Evolutionary conservation across 345 rosid species (phyloP).

Genomic region (Euphorbia pulcherrima): DNA sequence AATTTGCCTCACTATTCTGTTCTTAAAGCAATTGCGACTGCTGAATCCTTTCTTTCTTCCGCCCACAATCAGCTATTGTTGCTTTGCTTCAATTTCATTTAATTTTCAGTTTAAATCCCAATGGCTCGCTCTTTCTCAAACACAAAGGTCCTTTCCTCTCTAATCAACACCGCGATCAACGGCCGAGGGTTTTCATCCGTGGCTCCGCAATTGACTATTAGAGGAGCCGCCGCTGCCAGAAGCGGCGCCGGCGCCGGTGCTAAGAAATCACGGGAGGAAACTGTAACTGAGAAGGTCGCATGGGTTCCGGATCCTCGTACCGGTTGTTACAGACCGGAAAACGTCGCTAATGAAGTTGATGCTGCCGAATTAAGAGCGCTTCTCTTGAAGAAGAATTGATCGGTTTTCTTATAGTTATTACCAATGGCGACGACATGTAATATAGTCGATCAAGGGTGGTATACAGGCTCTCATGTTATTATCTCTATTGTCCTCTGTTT

Average conservation of each 20-base stretch:
- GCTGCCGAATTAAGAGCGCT: conserved; percentile 59
- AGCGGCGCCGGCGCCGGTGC: conserved; percentile 25
- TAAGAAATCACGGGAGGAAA: conserved; percentile 50
- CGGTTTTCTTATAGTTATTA: neutral
- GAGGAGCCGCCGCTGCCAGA: conserved; percentile 19
- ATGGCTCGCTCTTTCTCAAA: conserved; percentile 27
- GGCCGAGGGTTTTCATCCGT: conserved; percentile 15
- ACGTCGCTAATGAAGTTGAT: conserved; percentile 55
- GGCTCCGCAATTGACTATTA: neutral
- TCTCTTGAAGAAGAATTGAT: conserved; percentile 51
- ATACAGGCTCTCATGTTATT: neutral
- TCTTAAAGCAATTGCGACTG: conserved; percentile 11
- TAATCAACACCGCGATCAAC: conserved; percentile 13
- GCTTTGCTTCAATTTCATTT: neutral
- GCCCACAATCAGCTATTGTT: neutral
- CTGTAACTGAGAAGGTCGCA: conserved; percentile 41
- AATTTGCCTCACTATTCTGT: too few species aligned
- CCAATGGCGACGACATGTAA: neutral
- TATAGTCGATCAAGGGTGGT: neutral
- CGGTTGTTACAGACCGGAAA: conserved; percentile 78
- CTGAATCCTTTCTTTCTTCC: neutral
- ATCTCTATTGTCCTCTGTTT: too few species aligned
- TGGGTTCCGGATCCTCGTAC: conserved; percentile 90
- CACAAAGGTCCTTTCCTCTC: conserved; percentile 17
- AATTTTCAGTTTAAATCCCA: neutral